Base-by-base conservation (phyloP, 371 early-diverging fungal species). In the Mucor ambiguus region DNA sequence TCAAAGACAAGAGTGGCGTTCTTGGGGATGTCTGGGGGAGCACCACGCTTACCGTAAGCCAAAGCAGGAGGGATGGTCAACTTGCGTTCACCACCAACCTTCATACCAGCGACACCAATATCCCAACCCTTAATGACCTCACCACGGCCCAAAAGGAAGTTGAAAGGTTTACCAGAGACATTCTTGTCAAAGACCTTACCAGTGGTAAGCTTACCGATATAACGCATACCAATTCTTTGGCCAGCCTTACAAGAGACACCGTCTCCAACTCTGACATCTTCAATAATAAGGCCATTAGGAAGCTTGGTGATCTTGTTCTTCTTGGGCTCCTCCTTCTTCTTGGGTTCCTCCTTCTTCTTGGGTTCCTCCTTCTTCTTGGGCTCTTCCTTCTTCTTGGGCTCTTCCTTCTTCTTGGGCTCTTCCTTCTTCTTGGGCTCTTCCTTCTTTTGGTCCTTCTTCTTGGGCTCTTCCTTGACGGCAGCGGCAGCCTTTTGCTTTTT, bases 121-220 rank as follows among this genome's bases (percentile, higher is more conserved):
- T 96, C 97, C 96, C 96, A 96, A 32, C 97, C 98, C 78, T 91
- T 89, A 79, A 98, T 98, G 46, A 98, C 98, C 77, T 97, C 93
- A 65, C 95, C 95, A 29, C 79, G 81, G 12, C 96, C 97, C 41
- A 98, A 85, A 18, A 82, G 82, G 85, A 97, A 97, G 70, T 61
- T 77, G 83, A 98, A 96, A 7, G 98, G 96, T 76, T 89, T 89
- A 41, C 98, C 97, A 67, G 85, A 87, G 58, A 88, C 87, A 84
- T 96, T 96, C 76, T 90, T 84, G 83, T 98, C 98, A 82, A 98
- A 96, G 18, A 93, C 92, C 82, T 95, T 97, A 69, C 97, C 97
- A 80, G 85, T 94, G 60, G 85, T 85, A 58, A 97, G 87, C 68
- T 89, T 89, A 62, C 96, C 98, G 70, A 96, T 91, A 84, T 97